Percentiles rank a stretch among this genome's conserved stretches.
Conservation (phyloP, 2,329 filamentous ascomycete species). For the Phyllosticta paracitricarpa region DNA sequence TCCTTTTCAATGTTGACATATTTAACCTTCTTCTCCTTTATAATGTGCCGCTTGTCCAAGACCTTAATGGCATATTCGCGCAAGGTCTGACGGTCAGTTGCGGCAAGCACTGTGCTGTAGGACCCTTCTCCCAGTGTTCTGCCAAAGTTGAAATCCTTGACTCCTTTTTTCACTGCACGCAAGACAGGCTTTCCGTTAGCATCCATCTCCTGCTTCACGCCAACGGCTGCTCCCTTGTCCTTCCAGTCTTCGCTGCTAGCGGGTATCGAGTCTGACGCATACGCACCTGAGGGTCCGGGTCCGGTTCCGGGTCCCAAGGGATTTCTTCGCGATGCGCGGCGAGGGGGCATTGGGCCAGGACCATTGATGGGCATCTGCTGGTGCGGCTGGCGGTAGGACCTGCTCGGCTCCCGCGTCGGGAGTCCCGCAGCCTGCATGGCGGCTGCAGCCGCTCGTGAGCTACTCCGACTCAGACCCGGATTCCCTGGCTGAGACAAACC, state of each 20-base stretch:
- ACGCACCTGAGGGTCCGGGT: slow-evolving; percentile 47
- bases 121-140: slow-evolving; percentile 88
- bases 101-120: slow-evolving; percentile 90
- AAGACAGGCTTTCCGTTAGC: slow-evolving; percentile 71
- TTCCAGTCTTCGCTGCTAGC: slow-evolving; percentile 87
- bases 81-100: slow-evolving; percentile 83
- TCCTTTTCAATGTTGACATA: slow-evolving; percentile 99
- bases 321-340: slow-evolving; percentile 66
- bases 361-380: slow-evolving; percentile 49
- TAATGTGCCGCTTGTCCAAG: slow-evolving; percentile 95
- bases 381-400: slow-evolving; percentile 52
- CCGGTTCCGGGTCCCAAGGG: slow-evolving; percentile 38
- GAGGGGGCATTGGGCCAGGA: slow-evolving; percentile 51
- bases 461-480: slow-evolving; percentile 49
- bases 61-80: slow-evolving; percentile 99
- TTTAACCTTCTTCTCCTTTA: slow-evolving; percentile 99
- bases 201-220: slow-evolving; percentile 73
- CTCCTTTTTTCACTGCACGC: slow-evolving; percentile 87
- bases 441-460: slow-evolving; percentile 51
- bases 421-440: slow-evolving; percentile 47
- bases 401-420: slow-evolving; percentile 58
- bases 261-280: slow-evolving; percentile 46
- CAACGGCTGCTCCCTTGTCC: slow-evolving; percentile 83
- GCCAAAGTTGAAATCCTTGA: slow-evolving; percentile 93
- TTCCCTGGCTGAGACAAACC: slow-evolving; percentile 24